Evolutionary conservation across 2,329 filamentous ascomycete species (phyloP).

Genomic region (Venturia nashicola): DNA sequence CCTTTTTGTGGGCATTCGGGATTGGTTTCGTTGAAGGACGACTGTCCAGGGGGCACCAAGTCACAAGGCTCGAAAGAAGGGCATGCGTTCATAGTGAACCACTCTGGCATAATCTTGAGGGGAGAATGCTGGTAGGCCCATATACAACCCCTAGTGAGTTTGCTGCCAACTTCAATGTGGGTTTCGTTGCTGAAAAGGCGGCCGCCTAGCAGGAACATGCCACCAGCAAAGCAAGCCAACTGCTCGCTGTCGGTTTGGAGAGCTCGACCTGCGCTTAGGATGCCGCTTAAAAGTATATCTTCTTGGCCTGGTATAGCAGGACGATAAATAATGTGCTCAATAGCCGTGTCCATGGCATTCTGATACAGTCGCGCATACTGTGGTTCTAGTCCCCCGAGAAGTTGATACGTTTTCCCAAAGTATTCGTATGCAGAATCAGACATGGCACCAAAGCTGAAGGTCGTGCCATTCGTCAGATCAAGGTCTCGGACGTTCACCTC

Average conservation of each 20-base stretch:
- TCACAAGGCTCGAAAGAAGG: conserved; percentile 1
- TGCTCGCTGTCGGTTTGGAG: too few species aligned
- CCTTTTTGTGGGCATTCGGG: too few species aligned
- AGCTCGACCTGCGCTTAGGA: too few species aligned
- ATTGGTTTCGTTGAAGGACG: too few species aligned
- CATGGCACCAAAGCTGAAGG: conserved; percentile 26
- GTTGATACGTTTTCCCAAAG: conserved; percentile 34
- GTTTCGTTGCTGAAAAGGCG: too few species aligned
- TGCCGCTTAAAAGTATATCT: too few species aligned
- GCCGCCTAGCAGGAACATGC: too few species aligned
- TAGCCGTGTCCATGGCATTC: conserved; percentile 17
- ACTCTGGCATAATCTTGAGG: conserved; percentile 50
- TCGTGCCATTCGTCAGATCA: conserved; percentile 17
- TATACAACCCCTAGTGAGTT: conserved; percentile 29
- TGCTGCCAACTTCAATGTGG: too few species aligned
- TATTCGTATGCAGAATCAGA: conserved; percentile 31
- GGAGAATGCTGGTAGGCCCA: conserved; percentile 47
- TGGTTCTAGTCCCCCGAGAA: conserved; percentile 30
- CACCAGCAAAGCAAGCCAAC: too few species aligned
- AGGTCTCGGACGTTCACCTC: conserved; percentile 34
- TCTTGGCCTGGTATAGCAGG: too few species aligned
- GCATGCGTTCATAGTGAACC: conserved; percentile 42
- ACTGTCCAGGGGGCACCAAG: neutral
- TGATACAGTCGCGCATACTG: conserved; percentile 44
- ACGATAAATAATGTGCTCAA: too few species aligned